These are phyloP conservation scores for Capronia epimyces DNA, from an alignment of 2,329 filamentous ascomycete genomes.

Conservation along the genomic window DNA sequence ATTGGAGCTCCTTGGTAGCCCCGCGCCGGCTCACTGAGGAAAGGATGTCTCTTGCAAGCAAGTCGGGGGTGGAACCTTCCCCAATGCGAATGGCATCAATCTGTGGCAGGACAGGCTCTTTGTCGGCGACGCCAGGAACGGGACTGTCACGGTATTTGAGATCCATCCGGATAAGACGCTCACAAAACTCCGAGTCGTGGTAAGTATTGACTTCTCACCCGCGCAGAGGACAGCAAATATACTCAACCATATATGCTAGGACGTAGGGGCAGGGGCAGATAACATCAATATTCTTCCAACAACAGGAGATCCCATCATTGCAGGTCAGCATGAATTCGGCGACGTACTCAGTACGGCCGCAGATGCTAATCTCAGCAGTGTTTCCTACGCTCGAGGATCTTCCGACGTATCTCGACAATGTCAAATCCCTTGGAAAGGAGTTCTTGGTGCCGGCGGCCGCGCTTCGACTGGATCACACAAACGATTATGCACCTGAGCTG, in stretches of 20 bases:
- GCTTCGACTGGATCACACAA: slow-evolving; percentile 13
- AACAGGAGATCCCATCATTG: slow-evolving; percentile 20
- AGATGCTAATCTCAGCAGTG: slow-evolving; percentile 5
- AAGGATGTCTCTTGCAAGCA: slow-evolving; percentile 17
- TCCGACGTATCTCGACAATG: slow-evolving; percentile 11
- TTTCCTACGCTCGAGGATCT: slow-evolving; percentile 22
- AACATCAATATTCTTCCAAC: slow-evolving; percentile 23
- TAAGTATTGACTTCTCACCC: slow-evolving; percentile 1
- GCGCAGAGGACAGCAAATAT: too few species aligned
- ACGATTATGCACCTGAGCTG: slow-evolving; percentile 15
- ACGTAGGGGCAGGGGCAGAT: slow-evolving; percentile 23
- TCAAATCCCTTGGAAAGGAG: slow-evolving; percentile 17
- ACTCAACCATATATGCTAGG: slow-evolving; percentile 4
- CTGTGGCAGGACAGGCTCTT: slow-evolving; percentile 19
- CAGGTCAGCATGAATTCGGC: slow-evolving; percentile 13
- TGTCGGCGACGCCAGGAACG: slow-evolving; percentile 20
- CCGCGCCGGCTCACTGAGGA: neutral
- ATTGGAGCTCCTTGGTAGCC: neutral
- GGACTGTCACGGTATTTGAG: slow-evolving; percentile 21
- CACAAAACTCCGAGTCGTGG: slow-evolving; percentile 16
- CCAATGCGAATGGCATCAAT: slow-evolving; percentile 22
- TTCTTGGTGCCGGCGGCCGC: slow-evolving; percentile 20
- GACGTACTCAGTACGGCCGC: neutral
- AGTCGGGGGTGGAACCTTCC: slow-evolving; percentile 18
- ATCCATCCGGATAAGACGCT: slow-evolving; percentile 15